phyloP scores from a whole-genome alignment of 208 protist genomes.

The Acanthamoeba royreba region DNA sequence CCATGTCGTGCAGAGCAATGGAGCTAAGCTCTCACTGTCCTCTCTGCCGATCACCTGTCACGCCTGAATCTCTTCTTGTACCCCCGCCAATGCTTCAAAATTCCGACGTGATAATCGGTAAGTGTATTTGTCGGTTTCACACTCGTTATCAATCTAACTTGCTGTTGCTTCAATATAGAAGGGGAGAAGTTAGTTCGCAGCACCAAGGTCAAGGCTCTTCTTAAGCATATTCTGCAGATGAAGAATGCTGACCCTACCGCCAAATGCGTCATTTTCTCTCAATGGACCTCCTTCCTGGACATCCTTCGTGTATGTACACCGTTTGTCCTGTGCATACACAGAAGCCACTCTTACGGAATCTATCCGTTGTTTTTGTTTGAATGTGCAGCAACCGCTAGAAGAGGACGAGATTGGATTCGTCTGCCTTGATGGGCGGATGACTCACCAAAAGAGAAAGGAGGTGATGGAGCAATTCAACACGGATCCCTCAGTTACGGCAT shows the following conservation, averaged over 20 bases:
- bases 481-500: not conserved
- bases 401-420: not conserved
- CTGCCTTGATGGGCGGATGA: constrained; percentile 67
- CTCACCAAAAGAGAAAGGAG: constrained; percentile 45
- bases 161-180: not conserved
- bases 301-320: constrained; percentile 27
- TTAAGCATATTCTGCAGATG: not conserved
- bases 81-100: not conserved
- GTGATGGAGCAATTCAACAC: constrained; percentile 57
- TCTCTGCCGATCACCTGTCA: not conserved
- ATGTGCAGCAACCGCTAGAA: constrained; percentile 51
- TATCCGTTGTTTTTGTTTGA: too few relatives aligned
- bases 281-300: constrained; percentile 77
- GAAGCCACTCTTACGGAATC: not conserved
- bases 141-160: too few relatives aligned
- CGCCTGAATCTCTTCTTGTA: not conserved
- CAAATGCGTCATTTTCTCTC: constrained; percentile 75
- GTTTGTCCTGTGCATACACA: constrained; percentile 47
- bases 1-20: constrained; percentile 15
- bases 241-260: constrained; percentile 1
- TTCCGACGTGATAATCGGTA: not conserved
- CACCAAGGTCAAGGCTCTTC: not conserved
- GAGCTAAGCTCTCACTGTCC: not conserved
- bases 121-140: too few relatives aligned
- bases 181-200: not conserved